These are phyloP conservation scores for Extremus antarcticus DNA, from an alignment of 495 filamentous ascomycete genomes.

Conservation along the genomic window DNA sequence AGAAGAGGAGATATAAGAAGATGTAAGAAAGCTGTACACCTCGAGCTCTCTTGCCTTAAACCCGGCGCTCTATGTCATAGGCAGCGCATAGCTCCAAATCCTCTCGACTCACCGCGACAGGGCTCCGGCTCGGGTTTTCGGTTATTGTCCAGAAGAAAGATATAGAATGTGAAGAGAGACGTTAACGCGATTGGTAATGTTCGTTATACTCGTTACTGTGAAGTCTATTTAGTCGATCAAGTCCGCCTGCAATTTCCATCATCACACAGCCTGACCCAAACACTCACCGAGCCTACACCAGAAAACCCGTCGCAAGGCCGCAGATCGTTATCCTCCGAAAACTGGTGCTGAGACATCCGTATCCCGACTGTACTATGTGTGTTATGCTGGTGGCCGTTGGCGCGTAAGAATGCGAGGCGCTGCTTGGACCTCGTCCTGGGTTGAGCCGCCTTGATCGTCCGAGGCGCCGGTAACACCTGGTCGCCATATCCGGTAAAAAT, in stretches of 20 bases:
- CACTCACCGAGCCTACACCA: neutral
- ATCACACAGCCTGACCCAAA: neutral
- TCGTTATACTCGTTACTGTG: conserved; percentile 1
- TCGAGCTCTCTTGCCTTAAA: neutral
- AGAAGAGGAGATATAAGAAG: neutral
- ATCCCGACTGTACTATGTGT: neutral
- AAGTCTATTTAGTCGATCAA: conserved; percentile 1
- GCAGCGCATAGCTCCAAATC: neutral
- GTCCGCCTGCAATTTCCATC: neutral
- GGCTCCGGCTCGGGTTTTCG: too few species aligned
- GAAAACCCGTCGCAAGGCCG: too few species aligned
- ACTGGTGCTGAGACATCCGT: neutral
- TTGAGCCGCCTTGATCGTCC: neutral
- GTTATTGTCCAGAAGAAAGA: too few species aligned
- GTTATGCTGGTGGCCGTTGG: neutral
- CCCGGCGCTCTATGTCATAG: neutral
- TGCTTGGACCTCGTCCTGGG: neutral
- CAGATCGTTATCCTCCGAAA: neutral
- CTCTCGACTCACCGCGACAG: too few species aligned
- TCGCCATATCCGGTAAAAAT: too few species aligned
- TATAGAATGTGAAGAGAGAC: neutral
- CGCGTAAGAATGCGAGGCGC: too few species aligned
- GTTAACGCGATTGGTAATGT: neutral
- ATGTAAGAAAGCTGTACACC: neutral
- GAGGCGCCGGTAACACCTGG: too few species aligned